Evolutionary conservation across 2,329 filamentous ascomycete genomes (phyloP).

Genomic region (Cladophialophora psammophila): DNA sequence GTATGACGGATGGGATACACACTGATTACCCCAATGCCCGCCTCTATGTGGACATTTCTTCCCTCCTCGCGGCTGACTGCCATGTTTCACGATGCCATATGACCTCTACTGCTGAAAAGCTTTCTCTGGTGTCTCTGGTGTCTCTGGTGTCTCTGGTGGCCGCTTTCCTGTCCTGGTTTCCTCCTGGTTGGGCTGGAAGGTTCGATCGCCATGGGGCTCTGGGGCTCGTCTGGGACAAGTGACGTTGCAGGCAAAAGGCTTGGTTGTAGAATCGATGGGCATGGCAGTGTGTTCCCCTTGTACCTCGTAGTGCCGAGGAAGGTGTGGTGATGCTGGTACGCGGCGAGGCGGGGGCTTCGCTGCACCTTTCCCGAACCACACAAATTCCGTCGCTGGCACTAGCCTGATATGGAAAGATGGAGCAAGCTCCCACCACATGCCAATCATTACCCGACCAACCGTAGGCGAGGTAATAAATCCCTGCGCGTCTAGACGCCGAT

Average conservation of each 20-base stretch:
- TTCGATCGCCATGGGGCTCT: slow-evolving; percentile 8
- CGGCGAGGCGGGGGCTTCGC: background rate
- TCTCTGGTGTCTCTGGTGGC: background rate
- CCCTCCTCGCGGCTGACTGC: background rate
- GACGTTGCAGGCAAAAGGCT: slow-evolving; percentile 8
- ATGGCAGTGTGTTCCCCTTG: background rate
- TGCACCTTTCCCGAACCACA: slow-evolving; percentile 11
- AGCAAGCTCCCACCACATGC: background rate
- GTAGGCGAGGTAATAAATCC: slow-evolving; percentile 5
- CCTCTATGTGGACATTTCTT: background rate
- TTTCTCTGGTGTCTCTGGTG: background rate
- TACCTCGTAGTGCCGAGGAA: slow-evolving; percentile 1
- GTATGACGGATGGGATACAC: background rate
- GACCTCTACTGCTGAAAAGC: too few species aligned
- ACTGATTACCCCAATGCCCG: background rate
- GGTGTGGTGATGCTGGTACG: background rate
- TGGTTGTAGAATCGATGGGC: background rate
- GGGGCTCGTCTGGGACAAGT: slow-evolving; percentile 8
- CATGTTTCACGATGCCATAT: background rate
- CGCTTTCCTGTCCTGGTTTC: background rate
- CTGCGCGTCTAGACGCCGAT: slow-evolving; percentile 17
- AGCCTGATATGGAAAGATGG: background rate
- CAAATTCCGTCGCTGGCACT: slow-evolving; percentile 8
- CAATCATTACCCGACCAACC: background rate
- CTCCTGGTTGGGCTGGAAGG: background rate